A percentile compares a stretch with the other conserved stretches of the same genome.
Conservation (phyloP, 345 rosid genomes). For the Pugionium cornutum region DNA sequence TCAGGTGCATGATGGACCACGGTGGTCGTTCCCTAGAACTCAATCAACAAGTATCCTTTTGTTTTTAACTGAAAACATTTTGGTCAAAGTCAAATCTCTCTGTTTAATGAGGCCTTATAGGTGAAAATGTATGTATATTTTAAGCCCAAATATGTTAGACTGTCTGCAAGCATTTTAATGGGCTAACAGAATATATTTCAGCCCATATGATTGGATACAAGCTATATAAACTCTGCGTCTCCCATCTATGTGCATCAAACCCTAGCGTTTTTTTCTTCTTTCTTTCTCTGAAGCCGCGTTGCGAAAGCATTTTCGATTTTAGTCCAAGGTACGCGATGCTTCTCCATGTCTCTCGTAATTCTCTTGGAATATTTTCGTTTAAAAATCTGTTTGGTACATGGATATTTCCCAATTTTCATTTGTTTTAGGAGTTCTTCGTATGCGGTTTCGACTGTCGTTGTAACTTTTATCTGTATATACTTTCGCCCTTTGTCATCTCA, state of each 20-base stretch:
- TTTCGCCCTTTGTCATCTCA: not conserved
- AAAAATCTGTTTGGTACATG: too few species aligned
- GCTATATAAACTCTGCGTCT: slow-evolving; percentile 19
- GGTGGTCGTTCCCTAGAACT: slow-evolving; percentile 32
- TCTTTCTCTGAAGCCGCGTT: slow-evolving; percentile 17
- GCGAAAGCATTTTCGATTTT: slow-evolving; percentile 21
- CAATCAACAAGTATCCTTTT: slow-evolving; percentile 10
- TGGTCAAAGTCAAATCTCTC: slow-evolving; percentile 25
- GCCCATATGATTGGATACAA: slow-evolving; percentile 20
- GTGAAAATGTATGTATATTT: too few species aligned
- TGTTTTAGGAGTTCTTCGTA: not conserved
- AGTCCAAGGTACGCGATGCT: slow-evolving; percentile 18
- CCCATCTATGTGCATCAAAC: not conserved
- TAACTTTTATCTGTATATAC: not conserved
- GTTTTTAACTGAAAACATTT: slow-evolving; percentile 9
- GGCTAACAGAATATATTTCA: not conserved
- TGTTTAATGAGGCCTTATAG: too few species aligned
- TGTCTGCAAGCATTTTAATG: not conserved
- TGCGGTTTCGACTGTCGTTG: not conserved
- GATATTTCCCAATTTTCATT: not conserved
- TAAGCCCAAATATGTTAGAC: not conserved
- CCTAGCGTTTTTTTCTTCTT: slow-evolving; percentile 16
- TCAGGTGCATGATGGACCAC: slow-evolving; percentile 34
- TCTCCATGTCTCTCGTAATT: not conserved
- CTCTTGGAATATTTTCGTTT: not conserved